These are phyloP conservation scores for Sporothrix sp. DNA, from an alignment of 2,329 filamentous ascomycete genomes.

Conservation along the genomic window DNA sequence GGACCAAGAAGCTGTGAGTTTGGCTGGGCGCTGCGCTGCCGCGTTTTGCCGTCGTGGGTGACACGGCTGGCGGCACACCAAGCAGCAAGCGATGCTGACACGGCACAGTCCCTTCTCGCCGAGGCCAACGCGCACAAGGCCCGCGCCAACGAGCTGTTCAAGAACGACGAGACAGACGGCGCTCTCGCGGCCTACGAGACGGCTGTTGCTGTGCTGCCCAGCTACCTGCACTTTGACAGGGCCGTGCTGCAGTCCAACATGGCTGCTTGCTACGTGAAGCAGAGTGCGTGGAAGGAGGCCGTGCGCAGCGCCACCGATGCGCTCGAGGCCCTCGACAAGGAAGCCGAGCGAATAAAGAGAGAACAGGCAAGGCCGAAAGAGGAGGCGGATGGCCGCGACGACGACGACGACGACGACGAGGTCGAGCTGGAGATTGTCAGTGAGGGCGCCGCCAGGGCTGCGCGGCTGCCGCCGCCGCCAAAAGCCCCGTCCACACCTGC, in stretches of 20 bases:
- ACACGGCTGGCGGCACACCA: too few species aligned
- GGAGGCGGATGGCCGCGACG: slow-evolving; percentile 38
- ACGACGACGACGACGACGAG: slow-evolving; percentile 41
- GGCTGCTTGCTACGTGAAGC: slow-evolving; percentile 76
- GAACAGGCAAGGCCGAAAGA: slow-evolving; percentile 27
- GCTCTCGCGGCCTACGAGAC: slow-evolving; percentile 77
- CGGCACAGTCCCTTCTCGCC: slow-evolving; percentile 45
- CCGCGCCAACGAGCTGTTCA: slow-evolving; percentile 72
- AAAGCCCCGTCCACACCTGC: slow-evolving; percentile 13
- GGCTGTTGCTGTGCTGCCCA: slow-evolving; percentile 68
- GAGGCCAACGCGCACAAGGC: slow-evolving; percentile 66
- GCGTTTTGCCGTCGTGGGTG: too few species aligned
- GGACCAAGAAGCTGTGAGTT: slow-evolving; percentile 39
- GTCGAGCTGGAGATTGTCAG: slow-evolving; percentile 52
- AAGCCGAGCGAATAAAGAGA: slow-evolving; percentile 39
- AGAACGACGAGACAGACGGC: slow-evolving; percentile 57
- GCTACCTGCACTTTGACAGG: slow-evolving; percentile 78
- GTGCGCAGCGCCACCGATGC: slow-evolving; percentile 63
- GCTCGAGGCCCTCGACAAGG: slow-evolving; percentile 59
- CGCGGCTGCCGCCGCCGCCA: slow-evolving; percentile 19
- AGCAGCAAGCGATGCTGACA: neutral
- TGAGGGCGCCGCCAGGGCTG: slow-evolving; percentile 44
- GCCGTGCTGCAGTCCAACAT: slow-evolving; percentile 85
- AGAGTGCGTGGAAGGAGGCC: slow-evolving; percentile 77
- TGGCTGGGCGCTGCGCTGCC: too few species aligned